Conservation (phyloP, 208 protist genomes). For the Trichomonas vaginalis region DNA sequence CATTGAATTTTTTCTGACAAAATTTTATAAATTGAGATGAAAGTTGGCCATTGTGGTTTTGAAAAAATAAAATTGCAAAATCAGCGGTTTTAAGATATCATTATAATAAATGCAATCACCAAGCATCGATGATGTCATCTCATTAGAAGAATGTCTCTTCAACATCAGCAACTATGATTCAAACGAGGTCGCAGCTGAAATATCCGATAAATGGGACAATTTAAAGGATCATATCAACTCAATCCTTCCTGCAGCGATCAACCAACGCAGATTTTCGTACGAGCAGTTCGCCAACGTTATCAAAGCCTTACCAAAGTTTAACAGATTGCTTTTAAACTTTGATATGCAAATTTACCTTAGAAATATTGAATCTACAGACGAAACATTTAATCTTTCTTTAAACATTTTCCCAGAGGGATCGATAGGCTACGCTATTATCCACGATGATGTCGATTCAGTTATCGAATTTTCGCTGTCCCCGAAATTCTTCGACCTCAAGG, state of each 20-base stretch:
- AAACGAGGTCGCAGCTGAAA: background rate
- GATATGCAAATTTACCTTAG: background rate
- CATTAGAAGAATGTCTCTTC: background rate
- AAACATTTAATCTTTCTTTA: background rate
- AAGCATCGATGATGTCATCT: background rate
- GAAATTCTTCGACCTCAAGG: background rate
- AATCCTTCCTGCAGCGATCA: background rate
- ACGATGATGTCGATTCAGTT: background rate
- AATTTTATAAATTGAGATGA: background rate
- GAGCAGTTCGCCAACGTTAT: background rate
- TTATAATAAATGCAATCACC: background rate
- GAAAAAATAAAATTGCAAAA: no score
- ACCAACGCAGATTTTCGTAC: background rate
- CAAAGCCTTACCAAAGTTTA: background rate
- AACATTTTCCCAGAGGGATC: background rate
- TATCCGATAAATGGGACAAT: background rate
- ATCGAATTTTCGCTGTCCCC: background rate
- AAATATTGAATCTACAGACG: background rate
- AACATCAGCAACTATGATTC: background rate
- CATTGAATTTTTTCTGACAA: background rate
- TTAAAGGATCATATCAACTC: background rate
- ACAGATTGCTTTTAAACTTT: background rate
- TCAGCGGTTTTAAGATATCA: background rate
- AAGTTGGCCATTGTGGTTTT: background rate
- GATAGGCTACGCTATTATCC: background rate